Conservation (phyloP, 2,329 filamentous ascomycete genomes). For the Eutypa lata region DNA sequence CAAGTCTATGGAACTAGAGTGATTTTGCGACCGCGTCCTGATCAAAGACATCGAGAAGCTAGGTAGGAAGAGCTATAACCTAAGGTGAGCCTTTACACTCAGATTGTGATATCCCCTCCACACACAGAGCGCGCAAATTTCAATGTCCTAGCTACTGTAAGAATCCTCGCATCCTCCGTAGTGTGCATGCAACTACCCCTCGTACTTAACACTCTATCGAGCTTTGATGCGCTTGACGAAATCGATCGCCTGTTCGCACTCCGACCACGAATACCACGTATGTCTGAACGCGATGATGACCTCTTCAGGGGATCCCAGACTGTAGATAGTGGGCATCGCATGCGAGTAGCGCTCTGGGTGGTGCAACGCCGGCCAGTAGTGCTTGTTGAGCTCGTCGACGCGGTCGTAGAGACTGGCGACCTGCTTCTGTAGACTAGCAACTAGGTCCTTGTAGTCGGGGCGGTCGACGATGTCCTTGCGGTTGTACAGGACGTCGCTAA, state of each 20-base stretch:
- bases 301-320: conserved; percentile 8
- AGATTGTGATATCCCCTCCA: too few relatives aligned
- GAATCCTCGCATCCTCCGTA: too few relatives aligned
- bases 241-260: conserved; percentile 9
- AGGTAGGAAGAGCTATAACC: too few relatives aligned
- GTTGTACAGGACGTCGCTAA: conserved; percentile 12
- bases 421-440: conserved; percentile 6
- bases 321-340: conserved; percentile 3
- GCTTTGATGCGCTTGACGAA: not conserved
- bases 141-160: too few relatives aligned
- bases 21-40: too few relatives aligned
- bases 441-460: conserved; percentile 7
- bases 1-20: too few relatives aligned
- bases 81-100: too few relatives aligned
- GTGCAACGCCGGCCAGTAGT: conserved; percentile 15
- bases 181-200: too few relatives aligned
- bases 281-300: conserved; percentile 12
- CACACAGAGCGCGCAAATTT: too few relatives aligned
- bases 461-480: conserved; percentile 17
- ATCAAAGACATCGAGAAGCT: too few relatives aligned
- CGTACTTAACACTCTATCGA: too few relatives aligned
- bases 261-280: conserved; percentile 18
- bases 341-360: conserved; percentile 11
- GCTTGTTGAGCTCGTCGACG: conserved; percentile 9
- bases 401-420: conserved; percentile 2